phyloP scores from a whole-genome alignment of 805 yeast genomes.

The Zygosaccharomyces rouxii region DNA sequence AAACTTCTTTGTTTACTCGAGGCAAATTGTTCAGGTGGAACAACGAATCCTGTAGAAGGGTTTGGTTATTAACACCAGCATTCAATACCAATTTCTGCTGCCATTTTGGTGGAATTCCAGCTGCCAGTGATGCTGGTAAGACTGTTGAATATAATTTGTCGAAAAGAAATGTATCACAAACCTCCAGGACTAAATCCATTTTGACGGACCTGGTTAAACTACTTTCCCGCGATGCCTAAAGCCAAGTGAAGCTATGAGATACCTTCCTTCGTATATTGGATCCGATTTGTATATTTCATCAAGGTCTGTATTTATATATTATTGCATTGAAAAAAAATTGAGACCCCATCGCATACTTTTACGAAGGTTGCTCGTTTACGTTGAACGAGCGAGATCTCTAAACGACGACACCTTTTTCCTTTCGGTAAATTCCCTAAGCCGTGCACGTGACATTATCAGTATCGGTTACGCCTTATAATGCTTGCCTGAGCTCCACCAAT shows the following conservation, averaged over 20 bases:
- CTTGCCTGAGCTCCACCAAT: too few relatives aligned
- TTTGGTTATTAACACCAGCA: slow-evolving; percentile 25
- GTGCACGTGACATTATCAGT: not conserved
- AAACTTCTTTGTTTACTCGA: slow-evolving; percentile 40
- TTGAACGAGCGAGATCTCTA: not conserved
- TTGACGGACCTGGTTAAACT: not conserved
- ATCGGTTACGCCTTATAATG: too few relatives aligned
- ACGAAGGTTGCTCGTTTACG: not conserved
- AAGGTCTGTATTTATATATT: not conserved
- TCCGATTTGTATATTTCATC: not conserved
- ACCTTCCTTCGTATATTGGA: not conserved
- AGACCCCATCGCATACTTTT: not conserved
- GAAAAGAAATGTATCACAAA: slow-evolving; percentile 64
- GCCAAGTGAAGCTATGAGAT: not conserved
- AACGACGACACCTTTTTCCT: slow-evolving; percentile 4
- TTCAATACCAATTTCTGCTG: slow-evolving; percentile 22
- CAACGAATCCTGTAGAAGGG: slow-evolving; percentile 21
- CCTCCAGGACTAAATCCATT: slow-evolving; percentile 92
- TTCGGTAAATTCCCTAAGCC: not conserved
- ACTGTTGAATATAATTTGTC: slow-evolving; percentile 70
- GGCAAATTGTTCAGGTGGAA: slow-evolving; percentile 14
- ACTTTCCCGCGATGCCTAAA: not conserved
- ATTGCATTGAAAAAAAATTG: not conserved
- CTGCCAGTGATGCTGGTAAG: slow-evolving; percentile 54
- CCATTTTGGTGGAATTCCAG: slow-evolving; percentile 31